phyloP scores from a whole-genome alignment of 148 eudicot genomes.

The Fagopyrum homotropicum region DNA sequence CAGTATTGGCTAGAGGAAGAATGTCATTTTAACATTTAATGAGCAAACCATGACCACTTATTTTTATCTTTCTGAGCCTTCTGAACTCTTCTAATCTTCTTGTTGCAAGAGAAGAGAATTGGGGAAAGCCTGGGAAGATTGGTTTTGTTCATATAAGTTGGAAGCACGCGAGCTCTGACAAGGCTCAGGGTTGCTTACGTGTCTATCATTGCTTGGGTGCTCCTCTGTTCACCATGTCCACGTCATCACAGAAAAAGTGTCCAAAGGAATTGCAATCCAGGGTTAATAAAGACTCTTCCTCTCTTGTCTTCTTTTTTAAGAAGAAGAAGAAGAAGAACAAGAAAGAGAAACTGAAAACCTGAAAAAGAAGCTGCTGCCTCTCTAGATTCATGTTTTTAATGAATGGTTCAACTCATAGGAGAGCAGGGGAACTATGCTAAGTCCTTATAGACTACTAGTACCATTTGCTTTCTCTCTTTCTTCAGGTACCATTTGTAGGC shows the following conservation, averaged over 20 bases:
- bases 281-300: not conserved
- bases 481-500: too few species aligned
- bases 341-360: not conserved
- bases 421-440: too few species aligned
- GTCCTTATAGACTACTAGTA: too few species aligned
- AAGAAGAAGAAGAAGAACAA: not conserved
- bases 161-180: slow-evolving; percentile 12
- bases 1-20: not conserved
- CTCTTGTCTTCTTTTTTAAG: not conserved
- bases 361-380: not conserved
- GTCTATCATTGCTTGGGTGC: not conserved
- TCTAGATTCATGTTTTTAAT: not conserved
- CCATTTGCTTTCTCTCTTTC: too few species aligned
- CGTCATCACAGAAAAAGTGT: slow-evolving; percentile 1
- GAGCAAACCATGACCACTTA: not conserved
- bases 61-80: not conserved
- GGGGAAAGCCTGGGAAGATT: not conserved
- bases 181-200: not conserved
- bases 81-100: not conserved
- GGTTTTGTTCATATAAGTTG: not conserved
- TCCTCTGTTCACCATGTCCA: not conserved
- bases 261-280: not conserved
- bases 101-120: not conserved
- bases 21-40: not conserved
- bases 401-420: not conserved